Evolutionary conservation across 2,329 filamentous ascomycete genomes (phyloP).

Genomic region (Fusarium sp.): DNA sequence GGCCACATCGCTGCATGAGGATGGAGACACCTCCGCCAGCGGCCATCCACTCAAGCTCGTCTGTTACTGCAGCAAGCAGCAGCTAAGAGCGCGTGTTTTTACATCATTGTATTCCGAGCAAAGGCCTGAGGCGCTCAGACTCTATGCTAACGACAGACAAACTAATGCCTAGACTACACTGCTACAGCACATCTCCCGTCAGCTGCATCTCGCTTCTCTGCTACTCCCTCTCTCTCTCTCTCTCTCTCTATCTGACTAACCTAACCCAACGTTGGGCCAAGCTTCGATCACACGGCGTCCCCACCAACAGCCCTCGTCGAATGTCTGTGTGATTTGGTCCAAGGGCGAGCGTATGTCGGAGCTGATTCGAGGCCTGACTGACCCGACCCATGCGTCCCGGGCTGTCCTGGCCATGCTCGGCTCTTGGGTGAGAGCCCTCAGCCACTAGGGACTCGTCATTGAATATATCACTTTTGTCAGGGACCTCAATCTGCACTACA

Average conservation of each 20-base stretch:
- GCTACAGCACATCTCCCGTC: constrained; percentile 9
- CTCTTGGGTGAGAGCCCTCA: constrained; percentile 26
- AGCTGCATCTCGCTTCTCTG: constrained; percentile 30
- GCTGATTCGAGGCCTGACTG: constrained; percentile 35
- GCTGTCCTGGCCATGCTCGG: not conserved
- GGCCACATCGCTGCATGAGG: constrained; percentile 30
- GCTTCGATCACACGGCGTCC: constrained; percentile 40
- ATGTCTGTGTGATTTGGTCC: constrained; percentile 38
- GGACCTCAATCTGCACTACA: constrained; percentile 11
- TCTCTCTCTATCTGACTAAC: not conserved
- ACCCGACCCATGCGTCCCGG: constrained; percentile 10
- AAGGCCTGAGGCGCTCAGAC: not conserved
- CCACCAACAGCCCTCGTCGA: constrained; percentile 32
- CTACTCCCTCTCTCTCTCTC: not conserved
- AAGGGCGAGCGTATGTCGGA: constrained; percentile 22
- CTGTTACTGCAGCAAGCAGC: constrained; percentile 11
- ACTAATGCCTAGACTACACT: not conserved
- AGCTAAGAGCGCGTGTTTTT: constrained; percentile 11
- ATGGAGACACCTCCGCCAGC: constrained; percentile 30
- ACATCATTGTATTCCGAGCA: not conserved
- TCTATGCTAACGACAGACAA: constrained; percentile 11
- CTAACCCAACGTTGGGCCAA: constrained; percentile 25
- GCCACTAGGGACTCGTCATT: constrained; percentile 39
- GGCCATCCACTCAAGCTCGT: constrained; percentile 14
- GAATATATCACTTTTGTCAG: constrained; percentile 27